Evolutionary conservation across 1,284 basidiomycete genomes (phyloP).

Genomic region (Fistulinella cinereoalba): DNA sequence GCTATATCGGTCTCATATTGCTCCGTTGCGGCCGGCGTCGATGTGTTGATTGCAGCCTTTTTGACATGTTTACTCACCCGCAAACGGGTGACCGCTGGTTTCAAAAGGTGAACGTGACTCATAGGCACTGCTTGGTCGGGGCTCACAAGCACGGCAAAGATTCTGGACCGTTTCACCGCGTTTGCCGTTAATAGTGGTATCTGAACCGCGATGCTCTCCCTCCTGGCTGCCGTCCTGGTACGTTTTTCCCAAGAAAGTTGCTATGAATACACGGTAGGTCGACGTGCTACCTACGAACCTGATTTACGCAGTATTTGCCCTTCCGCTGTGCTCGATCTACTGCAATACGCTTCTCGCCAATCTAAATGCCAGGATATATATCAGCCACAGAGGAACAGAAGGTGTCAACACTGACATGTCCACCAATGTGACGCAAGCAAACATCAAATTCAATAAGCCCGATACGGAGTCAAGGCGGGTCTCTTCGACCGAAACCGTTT

Average conservation of each 20-base stretch:
- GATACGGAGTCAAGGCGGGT: too few relatives aligned
- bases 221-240: constrained; percentile 2
- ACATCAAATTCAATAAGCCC: too few relatives aligned
- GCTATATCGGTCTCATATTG: constrained; percentile 1
- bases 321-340: constrained; percentile 3
- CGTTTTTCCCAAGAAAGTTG: too few relatives aligned
- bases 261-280: background rate
- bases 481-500: too few relatives aligned
- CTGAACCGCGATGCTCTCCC: constrained; percentile 2
- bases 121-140: background rate
- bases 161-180: constrained; percentile 4
- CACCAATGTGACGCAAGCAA: too few relatives aligned
- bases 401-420: too few relatives aligned
- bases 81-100: background rate
- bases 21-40: constrained; percentile 4
- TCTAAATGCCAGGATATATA: constrained; percentile 1
- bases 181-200: constrained; percentile 5
- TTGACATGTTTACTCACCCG: constrained; percentile 4
- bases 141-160: constrained; percentile 1
- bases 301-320: constrained; percentile 3
- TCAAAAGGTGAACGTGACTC: constrained; percentile 1
- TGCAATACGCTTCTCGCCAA: constrained; percentile 3
- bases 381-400: too few relatives aligned
- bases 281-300: background rate
- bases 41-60: constrained; percentile 2